Conservation (phyloP, 306 rosid genomes). For the Gleditsia sinensis region DNA sequence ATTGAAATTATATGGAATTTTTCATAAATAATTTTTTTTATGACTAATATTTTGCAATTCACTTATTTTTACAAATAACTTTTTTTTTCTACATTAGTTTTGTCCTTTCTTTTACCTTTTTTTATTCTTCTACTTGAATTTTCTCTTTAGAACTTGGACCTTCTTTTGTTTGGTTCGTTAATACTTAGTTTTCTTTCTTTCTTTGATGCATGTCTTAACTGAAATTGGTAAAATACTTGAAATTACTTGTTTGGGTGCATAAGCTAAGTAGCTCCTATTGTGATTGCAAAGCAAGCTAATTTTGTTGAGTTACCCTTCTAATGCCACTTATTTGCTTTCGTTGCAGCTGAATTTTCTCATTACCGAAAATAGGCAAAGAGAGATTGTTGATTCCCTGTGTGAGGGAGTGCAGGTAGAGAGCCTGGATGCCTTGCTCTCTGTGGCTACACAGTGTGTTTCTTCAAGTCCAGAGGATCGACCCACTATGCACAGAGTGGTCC, state of each 20-base stretch:
- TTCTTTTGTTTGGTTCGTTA: not conserved
- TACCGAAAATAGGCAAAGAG: conserved; percentile 78
- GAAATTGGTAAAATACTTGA: conserved; percentile 2
- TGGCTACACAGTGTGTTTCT: conserved; percentile 89
- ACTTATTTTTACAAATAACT: not conserved
- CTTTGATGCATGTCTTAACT: not conserved
- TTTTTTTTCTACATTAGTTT: not conserved
- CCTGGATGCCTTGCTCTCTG: conserved; percentile 83
- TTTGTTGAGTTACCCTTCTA: conserved; percentile 34
- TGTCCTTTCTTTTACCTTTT: not conserved
- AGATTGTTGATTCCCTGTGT: conserved; percentile 78
- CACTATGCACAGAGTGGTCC: conserved; percentile 95
- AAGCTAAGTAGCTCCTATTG: conserved; percentile 4
- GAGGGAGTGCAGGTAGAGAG: conserved; percentile 87
- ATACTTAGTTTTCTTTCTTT: not conserved
- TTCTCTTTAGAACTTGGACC: not conserved
- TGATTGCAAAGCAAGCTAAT: conserved; percentile 6
- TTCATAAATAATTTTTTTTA: too few species aligned
- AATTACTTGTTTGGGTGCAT: conserved; percentile 28
- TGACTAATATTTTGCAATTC: not conserved
- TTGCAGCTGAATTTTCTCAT: conserved; percentile 91
- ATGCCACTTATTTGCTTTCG: conserved; percentile 21
- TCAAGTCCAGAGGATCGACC: conserved; percentile 93
- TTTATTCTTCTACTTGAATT: not conserved
- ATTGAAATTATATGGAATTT: too few species aligned